Percentiles rank a stretch among this genome's conserved stretches.
phyloP scores from a whole-genome alignment of 768 basidiomycete genomes.

The Peribolospora kevripleyi region DNA sequence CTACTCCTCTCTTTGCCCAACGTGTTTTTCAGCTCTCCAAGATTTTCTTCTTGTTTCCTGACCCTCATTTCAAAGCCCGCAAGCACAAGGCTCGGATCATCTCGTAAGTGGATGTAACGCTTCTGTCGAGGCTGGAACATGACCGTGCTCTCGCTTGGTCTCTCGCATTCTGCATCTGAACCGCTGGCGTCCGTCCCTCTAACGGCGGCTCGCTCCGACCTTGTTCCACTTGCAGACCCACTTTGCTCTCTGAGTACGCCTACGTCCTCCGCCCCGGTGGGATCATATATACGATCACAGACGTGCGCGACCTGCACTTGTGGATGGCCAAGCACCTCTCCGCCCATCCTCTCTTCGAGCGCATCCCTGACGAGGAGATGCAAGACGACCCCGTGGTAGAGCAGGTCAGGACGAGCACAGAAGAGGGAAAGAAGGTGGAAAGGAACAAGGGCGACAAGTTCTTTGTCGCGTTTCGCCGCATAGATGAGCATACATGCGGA shows the following conservation, averaged over 20 bases:
- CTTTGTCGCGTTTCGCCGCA: slow-evolving; percentile 67
- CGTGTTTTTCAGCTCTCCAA: slow-evolving; percentile 33
- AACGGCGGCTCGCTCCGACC: neutral
- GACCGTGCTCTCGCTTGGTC: no score
- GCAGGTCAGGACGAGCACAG: slow-evolving; percentile 49
- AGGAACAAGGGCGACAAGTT: slow-evolving; percentile 75
- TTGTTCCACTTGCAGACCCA: slow-evolving; percentile 29
- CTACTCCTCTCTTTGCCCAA: neutral
- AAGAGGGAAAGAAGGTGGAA: slow-evolving; percentile 92
- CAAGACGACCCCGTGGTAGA: slow-evolving; percentile 24
- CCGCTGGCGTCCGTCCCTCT: neutral
- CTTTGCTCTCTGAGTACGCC: slow-evolving; percentile 92
- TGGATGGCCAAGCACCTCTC: slow-evolving; percentile 90
- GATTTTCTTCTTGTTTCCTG: slow-evolving; percentile 94
- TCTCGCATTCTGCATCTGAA: neutral
- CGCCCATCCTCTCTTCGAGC: slow-evolving; percentile 64
- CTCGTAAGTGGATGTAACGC: slow-evolving; percentile 24
- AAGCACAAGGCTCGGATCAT: slow-evolving; percentile 99
- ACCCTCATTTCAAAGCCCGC: slow-evolving; percentile 91
- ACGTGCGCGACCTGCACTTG: slow-evolving; percentile 73
- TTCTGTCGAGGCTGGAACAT: no score
- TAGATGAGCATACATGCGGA: slow-evolving; percentile 17
- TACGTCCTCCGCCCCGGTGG: slow-evolving; percentile 82
- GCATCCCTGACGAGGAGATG: slow-evolving; percentile 47
- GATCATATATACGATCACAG: slow-evolving; percentile 90